A percentile compares a stretch with the other conserved stretches of the same genome.
Evolutionary conservation across 78 protist genomes (phyloP).

Genomic region (Ministeria vibrans): DNA sequence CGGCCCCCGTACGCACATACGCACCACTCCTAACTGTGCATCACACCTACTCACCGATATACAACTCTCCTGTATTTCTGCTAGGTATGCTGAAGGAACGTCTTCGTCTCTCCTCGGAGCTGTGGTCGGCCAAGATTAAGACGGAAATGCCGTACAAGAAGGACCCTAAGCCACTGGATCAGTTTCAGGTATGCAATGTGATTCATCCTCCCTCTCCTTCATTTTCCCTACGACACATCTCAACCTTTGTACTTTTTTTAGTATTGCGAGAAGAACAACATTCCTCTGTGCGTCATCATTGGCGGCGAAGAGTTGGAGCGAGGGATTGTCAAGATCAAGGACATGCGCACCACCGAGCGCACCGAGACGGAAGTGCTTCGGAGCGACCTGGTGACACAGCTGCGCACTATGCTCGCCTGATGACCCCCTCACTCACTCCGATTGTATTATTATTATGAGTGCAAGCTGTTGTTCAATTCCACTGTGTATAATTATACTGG

Average conservation of each 20-base stretch:
- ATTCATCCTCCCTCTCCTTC: no score
- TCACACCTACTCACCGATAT: background rate
- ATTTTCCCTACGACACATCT: no score
- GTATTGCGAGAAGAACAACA: conserved; percentile 22
- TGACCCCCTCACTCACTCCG: no score
- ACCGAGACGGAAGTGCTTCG: conserved; percentile 28
- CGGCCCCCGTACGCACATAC: conserved; percentile 6
- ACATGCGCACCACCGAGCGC: conserved; percentile 19
- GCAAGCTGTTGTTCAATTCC: no score
- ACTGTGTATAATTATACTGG: no score
- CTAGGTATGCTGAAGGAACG: conserved; percentile 41
- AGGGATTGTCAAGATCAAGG: conserved; percentile 38
- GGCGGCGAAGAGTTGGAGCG: conserved; percentile 64
- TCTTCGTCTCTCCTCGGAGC: conserved; percentile 23
- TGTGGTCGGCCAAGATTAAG: conserved; percentile 70
- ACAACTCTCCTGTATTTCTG: background rate
- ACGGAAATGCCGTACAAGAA: conserved; percentile 53
- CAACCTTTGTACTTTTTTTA: no score
- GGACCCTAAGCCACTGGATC: conserved; percentile 42
- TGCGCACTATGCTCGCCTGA: conserved; percentile 12
- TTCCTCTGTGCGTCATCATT: conserved; percentile 51
- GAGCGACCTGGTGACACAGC: conserved; percentile 16
- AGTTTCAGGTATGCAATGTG: no score
- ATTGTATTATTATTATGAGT: no score
- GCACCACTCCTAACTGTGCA: background rate